phyloP scores from a whole-genome alignment of 108 stramenopile genomes.

The Parmales sp. region DNA sequence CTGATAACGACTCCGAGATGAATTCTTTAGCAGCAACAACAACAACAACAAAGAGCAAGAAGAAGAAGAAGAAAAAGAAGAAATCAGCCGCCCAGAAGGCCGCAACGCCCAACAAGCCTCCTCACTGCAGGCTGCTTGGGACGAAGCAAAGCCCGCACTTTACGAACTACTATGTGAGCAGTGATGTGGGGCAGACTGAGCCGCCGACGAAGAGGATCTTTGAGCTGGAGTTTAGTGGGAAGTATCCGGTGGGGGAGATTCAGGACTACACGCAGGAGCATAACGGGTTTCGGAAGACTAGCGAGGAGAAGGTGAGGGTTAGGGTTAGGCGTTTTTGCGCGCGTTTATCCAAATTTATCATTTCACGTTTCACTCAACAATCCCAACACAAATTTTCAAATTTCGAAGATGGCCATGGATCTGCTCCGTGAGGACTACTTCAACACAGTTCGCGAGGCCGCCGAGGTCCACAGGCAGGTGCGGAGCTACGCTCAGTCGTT shows the following conservation, averaged over 20 bases:
- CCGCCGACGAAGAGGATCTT: slow-evolving; percentile 81
- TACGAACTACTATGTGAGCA: slow-evolving; percentile 79
- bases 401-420: too few relatives aligned
- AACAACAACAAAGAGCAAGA: slow-evolving; percentile 54
- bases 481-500: slow-evolving; percentile 85
- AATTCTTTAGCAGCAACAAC: neutral
- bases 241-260: slow-evolving; percentile 84
- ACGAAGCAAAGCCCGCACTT: slow-evolving; percentile 66
- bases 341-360: too few relatives aligned
- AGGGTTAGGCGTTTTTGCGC: too few relatives aligned
- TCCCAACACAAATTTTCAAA: too few relatives aligned
- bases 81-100: slow-evolving; percentile 12
- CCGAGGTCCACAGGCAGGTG: slow-evolving; percentile 95
- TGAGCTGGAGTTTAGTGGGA: slow-evolving; percentile 26
- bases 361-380: too few relatives aligned
- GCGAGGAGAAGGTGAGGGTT: slow-evolving; percentile 71
- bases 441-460: slow-evolving; percentile 25
- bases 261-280: slow-evolving; percentile 64
- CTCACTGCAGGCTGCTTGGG: slow-evolving; percentile 58
- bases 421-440: too few relatives aligned
- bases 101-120: slow-evolving; percentile 24
- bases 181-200: slow-evolving; percentile 87
- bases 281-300: slow-evolving; percentile 70
- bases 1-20: too few relatives aligned
- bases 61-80: slow-evolving; percentile 53